Evolutionary conservation across 2,329 filamentous ascomycete species (phyloP).

Genomic region (Hirsutella rhossiliensis): DNA sequence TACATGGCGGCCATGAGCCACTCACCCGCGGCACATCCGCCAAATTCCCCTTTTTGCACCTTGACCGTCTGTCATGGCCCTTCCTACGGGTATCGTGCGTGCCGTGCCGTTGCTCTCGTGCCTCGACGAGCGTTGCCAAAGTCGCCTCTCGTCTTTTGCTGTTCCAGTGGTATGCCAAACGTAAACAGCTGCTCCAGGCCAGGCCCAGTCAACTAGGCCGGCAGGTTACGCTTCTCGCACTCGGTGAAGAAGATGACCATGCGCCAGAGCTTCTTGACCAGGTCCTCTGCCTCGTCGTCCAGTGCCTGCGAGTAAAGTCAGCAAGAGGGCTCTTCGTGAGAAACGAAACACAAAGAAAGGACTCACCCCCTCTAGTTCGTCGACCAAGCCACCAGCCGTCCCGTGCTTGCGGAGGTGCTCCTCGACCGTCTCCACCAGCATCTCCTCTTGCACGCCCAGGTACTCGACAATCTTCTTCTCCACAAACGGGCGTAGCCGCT

Average conservation of each 20-base stretch:
- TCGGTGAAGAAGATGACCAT: conserved; percentile 98
- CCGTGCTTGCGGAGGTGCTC: conserved; percentile 69
- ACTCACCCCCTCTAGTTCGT: conserved; percentile 72
- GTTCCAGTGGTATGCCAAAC: background rate
- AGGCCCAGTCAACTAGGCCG: conserved; percentile 15
- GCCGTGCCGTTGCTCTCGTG: background rate
- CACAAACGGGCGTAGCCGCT: conserved; percentile 87
- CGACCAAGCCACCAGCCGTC: conserved; percentile 67
- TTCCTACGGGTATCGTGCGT: background rate
- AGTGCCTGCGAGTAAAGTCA: conserved; percentile 49
- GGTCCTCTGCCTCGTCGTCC: conserved; percentile 85
- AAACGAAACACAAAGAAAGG: background rate
- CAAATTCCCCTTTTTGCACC: background rate
- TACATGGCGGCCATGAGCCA: background rate
- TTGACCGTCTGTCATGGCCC: background rate
- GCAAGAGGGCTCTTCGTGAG: too few species aligned
- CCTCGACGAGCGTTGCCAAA: background rate
- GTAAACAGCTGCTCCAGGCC: background rate
- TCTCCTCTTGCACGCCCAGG: conserved; percentile 89
- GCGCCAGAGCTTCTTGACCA: conserved; percentile 95
- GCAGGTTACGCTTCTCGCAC: conserved; percentile 79
- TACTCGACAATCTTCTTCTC: conserved; percentile 98
- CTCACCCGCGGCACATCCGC: background rate
- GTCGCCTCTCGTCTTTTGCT: background rate
- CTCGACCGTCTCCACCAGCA: conserved; percentile 86